Conservation (phyloP, 768 basidiomycete species). For the Leccinum boreale region DNA sequence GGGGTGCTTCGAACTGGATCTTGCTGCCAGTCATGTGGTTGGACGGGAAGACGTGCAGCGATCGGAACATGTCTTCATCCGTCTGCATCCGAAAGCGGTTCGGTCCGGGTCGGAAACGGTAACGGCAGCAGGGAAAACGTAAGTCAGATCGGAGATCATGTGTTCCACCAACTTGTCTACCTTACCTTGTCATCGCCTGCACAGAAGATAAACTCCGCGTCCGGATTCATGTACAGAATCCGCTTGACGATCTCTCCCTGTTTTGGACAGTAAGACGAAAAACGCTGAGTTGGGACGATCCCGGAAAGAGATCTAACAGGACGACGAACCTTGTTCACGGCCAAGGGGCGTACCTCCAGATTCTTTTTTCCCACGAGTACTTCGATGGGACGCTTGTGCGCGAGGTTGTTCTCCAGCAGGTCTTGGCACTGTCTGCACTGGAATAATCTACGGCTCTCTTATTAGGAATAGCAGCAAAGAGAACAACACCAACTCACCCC, state of each 20-base stretch:
- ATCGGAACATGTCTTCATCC: slow-evolving; percentile 99
- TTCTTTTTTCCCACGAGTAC: slow-evolving; percentile 99
- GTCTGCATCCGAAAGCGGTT: slow-evolving; percentile 46
- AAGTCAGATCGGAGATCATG: neutral
- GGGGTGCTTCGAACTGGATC: slow-evolving; percentile 53
- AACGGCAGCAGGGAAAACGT: slow-evolving; percentile 1
- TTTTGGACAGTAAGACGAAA: neutral
- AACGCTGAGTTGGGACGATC: neutral
- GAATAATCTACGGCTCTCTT: slow-evolving; percentile 54
- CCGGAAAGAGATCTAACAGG: neutral
- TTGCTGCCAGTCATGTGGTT: slow-evolving; percentile 30
- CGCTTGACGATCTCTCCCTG: slow-evolving; percentile 95
- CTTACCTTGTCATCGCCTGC: slow-evolving; percentile 95
- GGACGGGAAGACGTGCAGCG: slow-evolving; percentile 62
- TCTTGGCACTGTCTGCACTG: slow-evolving; percentile 97
- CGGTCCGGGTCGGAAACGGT: neutral
- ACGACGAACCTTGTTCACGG: slow-evolving; percentile 77
- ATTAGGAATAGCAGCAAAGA: neutral
- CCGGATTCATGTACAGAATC: slow-evolving; percentile 88
- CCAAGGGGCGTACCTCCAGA: slow-evolving; percentile 91
- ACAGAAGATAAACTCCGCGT: slow-evolving; percentile 94
- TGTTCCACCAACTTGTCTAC: neutral
- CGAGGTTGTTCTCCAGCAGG: slow-evolving; percentile 90
- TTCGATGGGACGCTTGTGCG: slow-evolving; percentile 92
- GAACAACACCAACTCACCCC: slow-evolving; percentile 57